A percentile compares a stretch with the other conserved stretches of the same genome.
phyloP scores from a whole-genome alignment of 2,329 filamentous ascomycete genomes.

The Cytospora schulzeri region DNA sequence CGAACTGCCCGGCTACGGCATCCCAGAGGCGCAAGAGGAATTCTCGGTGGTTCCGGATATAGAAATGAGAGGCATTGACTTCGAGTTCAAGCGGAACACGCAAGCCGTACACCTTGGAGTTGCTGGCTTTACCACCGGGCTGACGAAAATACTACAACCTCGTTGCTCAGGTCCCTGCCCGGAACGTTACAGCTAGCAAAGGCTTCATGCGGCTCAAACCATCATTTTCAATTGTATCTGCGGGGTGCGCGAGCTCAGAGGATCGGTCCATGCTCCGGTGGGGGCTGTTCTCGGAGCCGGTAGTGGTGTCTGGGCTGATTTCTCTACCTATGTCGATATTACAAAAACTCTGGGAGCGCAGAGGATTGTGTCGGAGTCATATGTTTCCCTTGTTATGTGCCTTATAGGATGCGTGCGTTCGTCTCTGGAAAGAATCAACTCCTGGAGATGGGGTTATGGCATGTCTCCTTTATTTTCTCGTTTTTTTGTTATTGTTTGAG shows the following conservation, averaged over 20 bases:
- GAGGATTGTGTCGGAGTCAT: conserved; percentile 20
- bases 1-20: conserved; percentile 14
- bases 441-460: conserved; percentile 31
- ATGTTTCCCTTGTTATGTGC: conserved; percentile 26
- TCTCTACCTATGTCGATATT: conserved; percentile 22
- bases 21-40: conserved; percentile 13
- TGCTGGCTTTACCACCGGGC: conserved; percentile 14
- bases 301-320: conserved; percentile 12
- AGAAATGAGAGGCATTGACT: conserved; percentile 16
- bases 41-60: conserved; percentile 11
- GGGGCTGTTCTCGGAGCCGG: conserved; percentile 11
- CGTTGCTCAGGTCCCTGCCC: conserved; percentile 11
- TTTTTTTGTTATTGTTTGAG: conserved; percentile 32
- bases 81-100: conserved; percentile 6
- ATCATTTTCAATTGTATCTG: conserved; percentile 12
- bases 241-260: conserved; percentile 2
- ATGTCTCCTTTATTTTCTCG: conserved; percentile 37
- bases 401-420: conserved; percentile 27
- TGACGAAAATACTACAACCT: conserved; percentile 11
- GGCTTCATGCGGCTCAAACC: conserved; percentile 5
- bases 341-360: conserved; percentile 23
- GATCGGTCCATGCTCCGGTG: conserved; percentile 1
- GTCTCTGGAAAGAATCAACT: conserved; percentile 25
- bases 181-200: conserved; percentile 22
- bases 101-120: conserved; percentile 18